Conservation (phyloP, 2,329 filamentous ascomycete species). For the Pseudogymnoascus sp. region DNA sequence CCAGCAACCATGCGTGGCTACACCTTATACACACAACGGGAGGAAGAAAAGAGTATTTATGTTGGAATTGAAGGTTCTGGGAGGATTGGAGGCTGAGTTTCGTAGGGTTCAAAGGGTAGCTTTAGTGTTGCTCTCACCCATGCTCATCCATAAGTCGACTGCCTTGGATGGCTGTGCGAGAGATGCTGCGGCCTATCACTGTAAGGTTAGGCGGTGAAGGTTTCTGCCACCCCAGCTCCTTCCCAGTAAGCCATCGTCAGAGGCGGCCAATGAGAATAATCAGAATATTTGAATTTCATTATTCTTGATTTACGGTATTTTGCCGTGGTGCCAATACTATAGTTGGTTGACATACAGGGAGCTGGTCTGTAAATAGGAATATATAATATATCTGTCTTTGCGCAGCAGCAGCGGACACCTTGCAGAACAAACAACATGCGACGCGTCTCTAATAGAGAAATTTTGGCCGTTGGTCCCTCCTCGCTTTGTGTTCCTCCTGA, state of each 20-base stretch:
- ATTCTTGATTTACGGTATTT: background rate
- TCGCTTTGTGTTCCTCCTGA: background rate
- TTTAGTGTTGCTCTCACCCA: conserved; percentile 1
- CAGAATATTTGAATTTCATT: background rate
- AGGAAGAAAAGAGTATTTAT: background rate
- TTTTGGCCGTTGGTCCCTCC: background rate
- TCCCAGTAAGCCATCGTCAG: background rate
- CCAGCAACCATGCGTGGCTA: conserved; percentile 1
- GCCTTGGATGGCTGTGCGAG: conserved; percentile 6
- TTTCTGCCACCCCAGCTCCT: conserved; percentile 6
- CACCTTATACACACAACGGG: background rate
- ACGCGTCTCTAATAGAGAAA: background rate
- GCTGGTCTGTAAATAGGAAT: conserved; percentile 1
- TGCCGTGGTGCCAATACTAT: background rate
- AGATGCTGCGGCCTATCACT: background rate
- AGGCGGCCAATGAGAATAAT: conserved; percentile 3
- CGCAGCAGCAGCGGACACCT: background rate
- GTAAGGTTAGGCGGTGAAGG: conserved; percentile 1
- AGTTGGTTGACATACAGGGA: background rate
- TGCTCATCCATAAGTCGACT: background rate
- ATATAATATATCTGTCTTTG: conserved; percentile 2
- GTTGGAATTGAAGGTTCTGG: background rate
- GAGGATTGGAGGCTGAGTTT: conserved; percentile 6
- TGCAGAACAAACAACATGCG: conserved; percentile 6
- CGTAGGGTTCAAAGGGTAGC: background rate